Evolutionary conservation across 257 asterid genomes (phyloP), one percentile per base, ranked within the genome.

Genomic region (Solanum chilense): DNA sequence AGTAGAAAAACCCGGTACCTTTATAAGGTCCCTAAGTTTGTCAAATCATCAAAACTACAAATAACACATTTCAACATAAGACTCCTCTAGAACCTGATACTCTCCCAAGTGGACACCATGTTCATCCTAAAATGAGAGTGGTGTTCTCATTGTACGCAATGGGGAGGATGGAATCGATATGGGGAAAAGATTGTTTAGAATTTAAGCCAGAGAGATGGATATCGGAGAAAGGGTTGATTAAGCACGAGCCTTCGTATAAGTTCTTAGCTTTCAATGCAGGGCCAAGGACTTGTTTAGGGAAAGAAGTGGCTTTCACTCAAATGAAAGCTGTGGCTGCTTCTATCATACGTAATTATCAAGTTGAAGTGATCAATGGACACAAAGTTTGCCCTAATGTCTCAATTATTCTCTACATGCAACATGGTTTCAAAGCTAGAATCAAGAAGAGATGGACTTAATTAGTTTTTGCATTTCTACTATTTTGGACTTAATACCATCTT

Each of bases 161-260:
- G 96, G 96, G 94, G 45, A 88, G 95, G 68, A 93, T 93, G 92
- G 92, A 77, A 18, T 68, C 85, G 0, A 89, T 92, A 2, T 93
- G 96, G 96, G 96, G 96, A 0, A 88, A 91, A 6, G 94, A 92
- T 89, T 89, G 93, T 2, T 45, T 81, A 70, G 93, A 92, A 27
- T 93, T 92, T 85, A 91, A 90, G 92, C 95, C 96, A 0, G 94
- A 91, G 86, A 92, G 96, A 75, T 94, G 96, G 96, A 92, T 94
- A 18, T 80, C 92, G 1, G 91, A 89, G 29, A 42, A 86, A 7
- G 94, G 95, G 11, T 74, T 85, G 1, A 29, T 92, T 15, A 92
- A 41, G 62, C 90, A 94, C 12, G 94, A 89, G 88, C 94, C 97
- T 5, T 91, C 95, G 3, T 94, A 91, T 42, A 94, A 92, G 90